phyloP scores from a whole-genome alignment of 441 rosid species.

The Syzygium syzygioides region DNA sequence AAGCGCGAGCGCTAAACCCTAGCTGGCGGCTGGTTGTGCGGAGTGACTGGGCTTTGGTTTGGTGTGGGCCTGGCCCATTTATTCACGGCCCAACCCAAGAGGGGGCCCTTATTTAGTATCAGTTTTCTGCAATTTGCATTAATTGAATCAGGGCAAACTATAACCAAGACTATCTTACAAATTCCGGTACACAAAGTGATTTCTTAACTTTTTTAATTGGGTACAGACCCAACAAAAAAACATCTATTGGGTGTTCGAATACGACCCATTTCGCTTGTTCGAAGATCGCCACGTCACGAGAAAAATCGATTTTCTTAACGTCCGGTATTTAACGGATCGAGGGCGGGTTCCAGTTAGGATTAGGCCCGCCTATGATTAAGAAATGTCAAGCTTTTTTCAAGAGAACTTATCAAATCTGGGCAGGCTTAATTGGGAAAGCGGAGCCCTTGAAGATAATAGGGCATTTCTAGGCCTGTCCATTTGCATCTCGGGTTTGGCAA shows the following conservation, averaged over 20 bases:
- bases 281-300: not conserved
- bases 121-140: not conserved
- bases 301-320: too few relatives aligned
- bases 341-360: not conserved
- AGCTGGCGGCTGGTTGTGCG: not conserved
- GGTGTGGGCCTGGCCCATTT: not conserved
- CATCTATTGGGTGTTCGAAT: not conserved
- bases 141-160: not conserved
- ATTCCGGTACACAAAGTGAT: not conserved
- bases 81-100: not conserved
- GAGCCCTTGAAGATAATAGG: not conserved
- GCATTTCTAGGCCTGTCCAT: not conserved
- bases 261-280: not conserved
- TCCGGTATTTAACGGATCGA: not conserved
- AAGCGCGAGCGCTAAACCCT: not conserved
- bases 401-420: not conserved
- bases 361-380: fast-evolving
- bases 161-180: not conserved
- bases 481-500: not conserved
- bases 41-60: not conserved
- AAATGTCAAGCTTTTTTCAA: not conserved
- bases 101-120: not conserved
- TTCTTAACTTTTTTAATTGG: not conserved
- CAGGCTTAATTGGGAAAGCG: not conserved
- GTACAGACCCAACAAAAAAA: too few relatives aligned